Conservation (phyloP, 2,329 filamentous ascomycete genomes). For the Colletotrichum coccodes region DNA sequence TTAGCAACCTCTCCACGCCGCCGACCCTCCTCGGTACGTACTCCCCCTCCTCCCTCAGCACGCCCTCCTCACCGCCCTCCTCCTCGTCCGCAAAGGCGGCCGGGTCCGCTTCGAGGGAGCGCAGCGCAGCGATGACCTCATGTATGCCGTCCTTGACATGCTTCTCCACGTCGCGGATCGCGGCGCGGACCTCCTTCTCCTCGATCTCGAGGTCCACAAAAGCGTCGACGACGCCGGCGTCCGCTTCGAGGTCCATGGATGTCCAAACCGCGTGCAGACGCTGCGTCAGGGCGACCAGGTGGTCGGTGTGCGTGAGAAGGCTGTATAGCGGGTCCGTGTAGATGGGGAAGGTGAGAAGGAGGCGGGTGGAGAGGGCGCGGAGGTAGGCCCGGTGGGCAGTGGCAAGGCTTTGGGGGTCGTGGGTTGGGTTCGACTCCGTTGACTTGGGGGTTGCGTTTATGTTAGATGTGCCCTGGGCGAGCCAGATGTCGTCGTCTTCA, state of each 20-base stretch:
- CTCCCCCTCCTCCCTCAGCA: constrained; percentile 52
- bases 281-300: constrained; percentile 79
- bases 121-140: constrained; percentile 68
- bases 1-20: constrained; percentile 84
- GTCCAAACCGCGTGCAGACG: constrained; percentile 82
- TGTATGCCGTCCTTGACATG: constrained; percentile 76
- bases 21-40: constrained; percentile 80
- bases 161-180: constrained; percentile 71
- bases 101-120: constrained; percentile 55
- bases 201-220: constrained; percentile 78
- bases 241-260: constrained; percentile 81
- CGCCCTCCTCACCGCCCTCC: constrained; percentile 39
- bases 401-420: constrained; percentile 87
- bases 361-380: constrained; percentile 69
- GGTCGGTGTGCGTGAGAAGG: constrained; percentile 80
- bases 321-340: constrained; percentile 75
- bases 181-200: constrained; percentile 72
- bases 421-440: constrained; percentile 48
- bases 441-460: constrained; percentile 30
- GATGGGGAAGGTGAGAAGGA: constrained; percentile 71
- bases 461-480: constrained; percentile 39
- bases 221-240: constrained; percentile 83
- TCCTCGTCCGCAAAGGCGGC: constrained; percentile 57
- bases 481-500: constrained; percentile 53
- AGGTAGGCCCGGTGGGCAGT: constrained; percentile 84